Evolutionary conservation across 202 grass and related monocot species (phyloP).

Genomic region (Musa balbisiana): DNA sequence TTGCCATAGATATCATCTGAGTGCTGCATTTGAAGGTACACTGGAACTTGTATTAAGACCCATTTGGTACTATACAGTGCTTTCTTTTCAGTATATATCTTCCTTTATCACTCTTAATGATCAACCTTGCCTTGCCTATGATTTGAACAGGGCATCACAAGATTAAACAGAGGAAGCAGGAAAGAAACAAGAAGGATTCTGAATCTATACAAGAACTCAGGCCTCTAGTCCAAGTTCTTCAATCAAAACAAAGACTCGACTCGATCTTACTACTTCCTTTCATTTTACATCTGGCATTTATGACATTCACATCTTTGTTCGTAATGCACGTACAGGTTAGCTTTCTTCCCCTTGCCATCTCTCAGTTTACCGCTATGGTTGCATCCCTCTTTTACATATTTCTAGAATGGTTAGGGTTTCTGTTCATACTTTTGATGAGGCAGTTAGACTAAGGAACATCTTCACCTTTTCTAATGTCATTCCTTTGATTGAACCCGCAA

Average conservation of each 20-base stretch:
- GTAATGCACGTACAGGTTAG: constrained; percentile 92
- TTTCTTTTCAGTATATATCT: too few relatives aligned
- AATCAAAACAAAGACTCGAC: constrained; percentile 21
- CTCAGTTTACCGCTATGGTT: not conserved
- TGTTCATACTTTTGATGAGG: not conserved
- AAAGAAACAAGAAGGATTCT: not conserved
- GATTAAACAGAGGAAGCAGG: constrained; percentile 58
- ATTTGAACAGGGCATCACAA: constrained; percentile 37
- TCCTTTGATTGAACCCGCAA: not conserved
- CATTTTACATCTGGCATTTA: constrained; percentile 68
- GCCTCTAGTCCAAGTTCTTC: constrained; percentile 26
- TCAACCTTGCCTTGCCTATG: constrained; percentile 8
- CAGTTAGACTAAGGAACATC: not conserved
- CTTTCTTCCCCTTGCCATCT: not conserved
- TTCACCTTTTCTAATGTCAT: not conserved
- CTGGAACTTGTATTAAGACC: too few relatives aligned
- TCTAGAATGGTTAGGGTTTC: not conserved
- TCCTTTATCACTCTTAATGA: not conserved
- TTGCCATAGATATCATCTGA: not conserved
- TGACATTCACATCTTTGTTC: constrained; percentile 75
- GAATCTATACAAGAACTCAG: constrained; percentile 23
- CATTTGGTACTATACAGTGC: too few relatives aligned
- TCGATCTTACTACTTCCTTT: constrained; percentile 67
- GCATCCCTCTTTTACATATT: not conserved
- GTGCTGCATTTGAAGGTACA: not conserved